A percentile compares a stretch with the other conserved stretches of the same genome.
These are phyloP conservation scores for Didymella glomerata DNA, from an alignment of 2,329 filamentous ascomycete genomes.

Conservation along the genomic window DNA sequence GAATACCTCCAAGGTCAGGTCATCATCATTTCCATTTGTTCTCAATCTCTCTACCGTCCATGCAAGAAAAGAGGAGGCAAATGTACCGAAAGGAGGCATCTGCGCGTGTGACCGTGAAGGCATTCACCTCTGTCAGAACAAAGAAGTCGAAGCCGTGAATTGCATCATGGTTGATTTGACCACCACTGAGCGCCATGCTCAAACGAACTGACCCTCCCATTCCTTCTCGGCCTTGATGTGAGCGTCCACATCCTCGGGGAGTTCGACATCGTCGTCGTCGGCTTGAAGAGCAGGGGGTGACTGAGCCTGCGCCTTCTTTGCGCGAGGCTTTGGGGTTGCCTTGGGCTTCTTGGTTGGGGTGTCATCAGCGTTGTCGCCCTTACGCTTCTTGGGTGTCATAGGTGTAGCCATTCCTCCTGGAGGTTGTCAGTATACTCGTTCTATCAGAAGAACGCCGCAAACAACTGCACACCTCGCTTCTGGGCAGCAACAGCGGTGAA, in stretches of 20 bases:
- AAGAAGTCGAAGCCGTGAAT: too few species aligned
- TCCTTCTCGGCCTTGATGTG: conserved; percentile 24
- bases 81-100: background rate
- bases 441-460: background rate
- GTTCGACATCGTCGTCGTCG: conserved; percentile 12
- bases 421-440: conserved; percentile 8
- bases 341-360: conserved; percentile 35
- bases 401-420: conserved; percentile 24
- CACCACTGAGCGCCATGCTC: background rate
- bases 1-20: background rate
- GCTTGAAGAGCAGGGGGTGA: background rate
- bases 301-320: conserved; percentile 22
- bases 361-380: conserved; percentile 19
- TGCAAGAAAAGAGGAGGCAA: background rate
- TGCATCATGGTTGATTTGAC: too few species aligned
- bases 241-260: conserved; percentile 22
- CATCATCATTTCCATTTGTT: conserved; percentile 1
- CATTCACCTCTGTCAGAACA: background rate
- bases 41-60: background rate
- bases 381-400: conserved; percentile 32
- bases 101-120: background rate
- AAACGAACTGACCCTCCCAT: conserved; percentile 10
- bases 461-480: conserved; percentile 32
- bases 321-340: conserved; percentile 25
- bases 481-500: conserved; percentile 34